Conservation (phyloP, 2,329 filamentous ascomycete species). For the Ophiocordyceps robertsii region DNA sequence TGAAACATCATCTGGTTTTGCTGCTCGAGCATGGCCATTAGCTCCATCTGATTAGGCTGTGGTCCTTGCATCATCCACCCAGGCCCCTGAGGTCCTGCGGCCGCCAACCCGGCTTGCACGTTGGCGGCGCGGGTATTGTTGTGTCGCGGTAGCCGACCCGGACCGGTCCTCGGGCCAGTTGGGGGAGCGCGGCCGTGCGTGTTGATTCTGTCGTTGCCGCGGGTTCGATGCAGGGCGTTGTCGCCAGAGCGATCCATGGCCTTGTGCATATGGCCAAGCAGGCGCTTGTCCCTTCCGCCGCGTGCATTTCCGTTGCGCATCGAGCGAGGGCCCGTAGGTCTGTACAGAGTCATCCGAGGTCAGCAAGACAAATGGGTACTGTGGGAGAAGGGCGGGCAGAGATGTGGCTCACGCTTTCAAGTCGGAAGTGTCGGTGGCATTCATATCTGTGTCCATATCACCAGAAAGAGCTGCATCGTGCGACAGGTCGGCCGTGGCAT, state of each 20-base stretch:
- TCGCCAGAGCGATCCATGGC: conserved; percentile 69
- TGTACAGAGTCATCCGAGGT: conserved; percentile 20
- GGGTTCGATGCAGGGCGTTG: conserved; percentile 66
- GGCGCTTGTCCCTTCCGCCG: conserved; percentile 59
- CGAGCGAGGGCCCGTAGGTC: conserved; percentile 86
- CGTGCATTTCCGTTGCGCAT: conserved; percentile 64
- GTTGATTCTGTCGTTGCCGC: conserved; percentile 68
- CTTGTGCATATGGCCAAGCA: conserved; percentile 75
- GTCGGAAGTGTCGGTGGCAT: conserved; percentile 35
- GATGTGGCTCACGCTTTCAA: conserved; percentile 40
- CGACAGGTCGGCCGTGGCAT: conserved; percentile 15
- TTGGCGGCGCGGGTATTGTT: conserved; percentile 36
- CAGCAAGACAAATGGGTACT: neutral
- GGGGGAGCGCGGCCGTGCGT: conserved; percentile 58
- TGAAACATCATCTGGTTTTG: conserved; percentile 79
- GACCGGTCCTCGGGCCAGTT: conserved; percentile 53
- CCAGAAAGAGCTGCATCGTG: conserved; percentile 21
- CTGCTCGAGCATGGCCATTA: conserved; percentile 71
- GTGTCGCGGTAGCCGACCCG: conserved; percentile 33
- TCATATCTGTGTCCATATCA: conserved; percentile 62
- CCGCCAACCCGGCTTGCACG: conserved; percentile 35
- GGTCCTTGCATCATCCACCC: conserved; percentile 35
- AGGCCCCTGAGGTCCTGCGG: conserved; percentile 19
- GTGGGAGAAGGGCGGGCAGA: no score
- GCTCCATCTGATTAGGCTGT: conserved; percentile 37